phyloP scores from a whole-genome alignment of 768 basidiomycete genomes.

The Lepiota subincarnata region DNA sequence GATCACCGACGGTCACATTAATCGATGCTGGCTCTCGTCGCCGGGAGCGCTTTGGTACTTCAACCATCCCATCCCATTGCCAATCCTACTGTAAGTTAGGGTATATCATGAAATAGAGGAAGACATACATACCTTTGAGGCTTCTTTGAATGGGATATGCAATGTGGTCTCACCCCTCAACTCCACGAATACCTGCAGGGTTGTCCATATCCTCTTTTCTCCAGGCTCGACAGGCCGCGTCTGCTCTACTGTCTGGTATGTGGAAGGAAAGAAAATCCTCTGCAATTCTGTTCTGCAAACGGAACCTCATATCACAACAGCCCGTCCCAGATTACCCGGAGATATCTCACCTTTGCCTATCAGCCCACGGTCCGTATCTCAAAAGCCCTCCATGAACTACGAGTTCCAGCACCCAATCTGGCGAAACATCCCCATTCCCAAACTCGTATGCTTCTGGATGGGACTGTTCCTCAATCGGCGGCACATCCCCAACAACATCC shows the following conservation, averaged over 20 bases:
- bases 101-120: not conserved
- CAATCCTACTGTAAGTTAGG: conserved; percentile 58
- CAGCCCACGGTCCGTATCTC: conserved; percentile 95
- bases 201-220: conserved; percentile 80
- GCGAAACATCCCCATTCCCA: conserved; percentile 83
- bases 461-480: conserved; percentile 24
- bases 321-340: not conserved
- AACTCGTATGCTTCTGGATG: conserved; percentile 18
- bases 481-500: conserved; percentile 79
- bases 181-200: conserved; percentile 77
- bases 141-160: conserved; percentile 86
- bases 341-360: conserved; percentile 70
- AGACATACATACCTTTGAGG: conserved; percentile 64
- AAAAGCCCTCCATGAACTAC: conserved; percentile 71
- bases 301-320: conserved; percentile 5
- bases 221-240: conserved; percentile 64
- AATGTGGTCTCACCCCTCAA: conserved; percentile 73
- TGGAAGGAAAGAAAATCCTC: conserved; percentile 75
- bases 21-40: conserved; percentile 69
- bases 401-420: conserved; percentile 93
- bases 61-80: conserved; percentile 75
- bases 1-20: conserved; percentile 69
- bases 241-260: conserved; percentile 59
- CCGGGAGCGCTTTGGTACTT: conserved; percentile 44
- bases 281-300: conserved; percentile 66